Base-by-base conservation (phyloP, 2,329 filamentous ascomycete genomes). In the Plectosphaerella cucumerina region DNA sequence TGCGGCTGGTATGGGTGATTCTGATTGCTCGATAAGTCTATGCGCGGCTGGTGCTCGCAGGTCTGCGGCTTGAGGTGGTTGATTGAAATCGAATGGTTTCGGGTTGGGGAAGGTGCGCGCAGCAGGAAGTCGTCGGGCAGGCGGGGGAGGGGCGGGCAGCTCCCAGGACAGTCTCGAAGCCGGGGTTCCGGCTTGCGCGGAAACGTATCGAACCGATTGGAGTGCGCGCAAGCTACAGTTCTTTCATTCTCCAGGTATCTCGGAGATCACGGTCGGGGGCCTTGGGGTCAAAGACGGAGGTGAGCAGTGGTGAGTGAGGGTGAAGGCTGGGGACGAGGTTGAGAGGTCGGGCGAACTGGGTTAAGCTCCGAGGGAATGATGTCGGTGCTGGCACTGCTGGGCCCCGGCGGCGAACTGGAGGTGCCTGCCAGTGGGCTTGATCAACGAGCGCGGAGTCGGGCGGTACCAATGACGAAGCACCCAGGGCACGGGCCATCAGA, bases 291-390 rank as follows among this genome's bases (percentile, higher is more conserved):
- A 37, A 39, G 33, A 23, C 23, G 45, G 34, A 37, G 18, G 34
- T 47, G 34, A 9, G 11, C 20, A 31, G 31, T 34, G 31, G 34
- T 37, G 33, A 17, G 33, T 39, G 31, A 18, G 22, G 20, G 21
- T 11, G 33, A 22, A 47, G 39, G 39, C 39, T 12, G 14, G 35
- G 35, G 14, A 42, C 9, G 26, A 31, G 26, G 26, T 31, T 11
- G 12, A 31, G 4, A 31, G 26, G 26, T 31, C 26, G 26, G n/a
- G 39, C 45, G 33, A 37, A 47, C 45, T 37, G 34, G 45, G 45
- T 47, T 22, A 47, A 47, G 45, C 45, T 47, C 45, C 45, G 15
- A 47, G 20, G 37, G 39, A 11, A 39, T 39, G 45, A 47, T 47
- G 45, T 47, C 45, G 45, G 33, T 47, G 33, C 45, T 37, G 45